phyloP scores from a whole-genome alignment of 2,329 filamentous ascomycete species.

The Alternaria incomplexa region DNA sequence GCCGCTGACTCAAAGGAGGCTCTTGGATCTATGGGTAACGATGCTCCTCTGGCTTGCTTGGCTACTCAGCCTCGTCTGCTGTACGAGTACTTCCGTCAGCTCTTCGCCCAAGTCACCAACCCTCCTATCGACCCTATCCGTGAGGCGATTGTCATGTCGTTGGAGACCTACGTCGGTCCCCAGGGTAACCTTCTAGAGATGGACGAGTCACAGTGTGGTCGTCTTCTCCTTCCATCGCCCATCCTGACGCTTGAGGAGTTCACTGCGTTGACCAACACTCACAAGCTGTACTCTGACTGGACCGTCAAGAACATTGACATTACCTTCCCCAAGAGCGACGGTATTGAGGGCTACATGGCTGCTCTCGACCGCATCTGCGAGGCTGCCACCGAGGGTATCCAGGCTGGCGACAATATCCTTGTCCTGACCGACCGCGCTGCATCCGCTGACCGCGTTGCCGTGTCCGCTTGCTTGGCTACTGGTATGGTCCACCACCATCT shows the following conservation, averaged over 20 bases:
- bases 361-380: constrained; percentile 89
- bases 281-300: constrained; percentile 76
- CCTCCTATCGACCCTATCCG: constrained; percentile 96
- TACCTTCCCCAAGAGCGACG: constrained; percentile 87
- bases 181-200: constrained; percentile 96
- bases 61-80: constrained; percentile 87
- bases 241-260: constrained; percentile 90
- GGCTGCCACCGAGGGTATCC: constrained; percentile 81
- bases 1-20: constrained; percentile 97
- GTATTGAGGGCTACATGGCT: constrained; percentile 81
- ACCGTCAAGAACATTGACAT: constrained; percentile 89
- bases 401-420: constrained; percentile 82
- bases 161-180: constrained; percentile 94
- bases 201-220: constrained; percentile 85
- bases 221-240: constrained; percentile 84
- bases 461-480: constrained; percentile 86
- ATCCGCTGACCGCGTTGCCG: constrained; percentile 78
- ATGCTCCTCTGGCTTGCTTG: constrained; percentile 89
- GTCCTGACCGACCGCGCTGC: constrained; percentile 89
- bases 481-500: constrained; percentile 96
- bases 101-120: constrained; percentile 98
- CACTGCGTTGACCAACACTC: constrained; percentile 82
- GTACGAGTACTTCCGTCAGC: constrained; percentile 96
- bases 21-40: constrained; percentile 96
- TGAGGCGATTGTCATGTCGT: constrained; percentile 97